Percentiles rank a stretch among this genome's conserved stretches.
phyloP scores from a whole-genome alignment of 768 basidiomycete genomes.

The Pholiota conissans region DNA sequence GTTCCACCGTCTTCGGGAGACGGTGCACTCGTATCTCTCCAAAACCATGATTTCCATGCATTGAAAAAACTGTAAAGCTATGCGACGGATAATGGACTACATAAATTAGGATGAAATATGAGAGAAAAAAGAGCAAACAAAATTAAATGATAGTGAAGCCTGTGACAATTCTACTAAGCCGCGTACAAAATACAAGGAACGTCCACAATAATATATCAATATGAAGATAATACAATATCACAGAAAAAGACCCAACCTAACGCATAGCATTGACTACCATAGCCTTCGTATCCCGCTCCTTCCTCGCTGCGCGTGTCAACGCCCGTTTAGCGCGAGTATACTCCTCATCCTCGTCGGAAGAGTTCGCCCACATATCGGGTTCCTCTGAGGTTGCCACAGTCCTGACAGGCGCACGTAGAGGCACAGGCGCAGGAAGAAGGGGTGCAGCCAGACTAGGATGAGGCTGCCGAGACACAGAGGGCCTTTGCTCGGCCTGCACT shows the following conservation, averaged over 20 bases:
- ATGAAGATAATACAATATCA: neutral
- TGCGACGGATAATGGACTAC: too few species aligned
- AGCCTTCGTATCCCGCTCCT: constrained; percentile 28
- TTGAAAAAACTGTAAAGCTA: too few species aligned
- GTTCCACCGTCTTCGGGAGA: too few species aligned
- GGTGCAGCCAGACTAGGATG: neutral
- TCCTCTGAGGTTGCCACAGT: constrained; percentile 1
- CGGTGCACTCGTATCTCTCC: too few species aligned
- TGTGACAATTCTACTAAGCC: too few species aligned
- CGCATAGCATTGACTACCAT: constrained; percentile 15
- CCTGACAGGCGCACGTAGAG: constrained; percentile 4
- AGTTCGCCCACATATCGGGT: constrained; percentile 59
- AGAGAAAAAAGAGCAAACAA: neutral
- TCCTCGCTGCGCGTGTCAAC: constrained; percentile 47
- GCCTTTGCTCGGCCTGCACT: neutral
- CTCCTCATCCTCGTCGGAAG: constrained; percentile 73
- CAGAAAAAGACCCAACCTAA: neutral
- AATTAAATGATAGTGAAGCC: neutral
- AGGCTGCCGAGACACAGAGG: neutral
- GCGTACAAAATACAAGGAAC: neutral
- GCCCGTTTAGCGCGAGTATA: constrained; percentile 59
- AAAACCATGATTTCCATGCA: too few species aligned
- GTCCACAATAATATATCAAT: neutral
- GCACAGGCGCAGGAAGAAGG: constrained; percentile 7
- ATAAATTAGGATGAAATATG: too few species aligned